These are phyloP conservation scores for Penicillium digitatum DNA, from an alignment of 2,329 filamentous ascomycete genomes.

Conservation along the genomic window DNA sequence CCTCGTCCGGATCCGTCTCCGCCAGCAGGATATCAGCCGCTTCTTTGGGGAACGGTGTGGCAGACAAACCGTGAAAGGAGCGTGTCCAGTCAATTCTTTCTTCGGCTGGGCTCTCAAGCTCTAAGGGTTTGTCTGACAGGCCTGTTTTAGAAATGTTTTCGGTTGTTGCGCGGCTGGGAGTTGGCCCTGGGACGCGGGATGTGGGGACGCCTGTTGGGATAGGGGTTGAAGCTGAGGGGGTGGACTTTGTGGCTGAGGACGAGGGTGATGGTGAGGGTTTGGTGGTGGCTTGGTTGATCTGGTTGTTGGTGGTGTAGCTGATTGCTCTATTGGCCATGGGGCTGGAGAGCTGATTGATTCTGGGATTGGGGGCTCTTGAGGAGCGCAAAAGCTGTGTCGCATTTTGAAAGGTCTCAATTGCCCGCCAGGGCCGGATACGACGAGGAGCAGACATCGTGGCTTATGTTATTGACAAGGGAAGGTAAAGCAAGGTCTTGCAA, in stretches of 20 bases:
- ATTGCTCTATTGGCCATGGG: slow-evolving; percentile 13
- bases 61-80: slow-evolving; percentile 76
- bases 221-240: slow-evolving; percentile 5
- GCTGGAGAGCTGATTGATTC: slow-evolving; percentile 4
- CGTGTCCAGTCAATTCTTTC: slow-evolving; percentile 72
- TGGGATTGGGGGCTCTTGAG: slow-evolving; percentile 7
- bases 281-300: slow-evolving; percentile 10
- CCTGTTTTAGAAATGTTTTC: slow-evolving; percentile 40
- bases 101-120: slow-evolving; percentile 27
- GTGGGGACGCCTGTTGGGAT: slow-evolving; percentile 14
- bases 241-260: neutral
- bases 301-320: slow-evolving; percentile 17
- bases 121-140: slow-evolving; percentile 34
- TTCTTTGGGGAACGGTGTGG: slow-evolving; percentile 66
- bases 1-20: slow-evolving; percentile 66
- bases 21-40: slow-evolving; percentile 64
- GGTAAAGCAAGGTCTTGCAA: slow-evolving; percentile 9
- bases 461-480: slow-evolving; percentile 5
- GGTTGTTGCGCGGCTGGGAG: slow-evolving; percentile 31
- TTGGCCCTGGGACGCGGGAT: slow-evolving; percentile 20
- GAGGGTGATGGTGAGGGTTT: slow-evolving; percentile 10
- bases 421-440: slow-evolving; percentile 19
- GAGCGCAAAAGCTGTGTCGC: slow-evolving; percentile 10
- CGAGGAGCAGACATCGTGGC: slow-evolving; percentile 24
- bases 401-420: slow-evolving; percentile 18